phyloP scores from a whole-genome alignment of 2,329 filamentous ascomycete species.

The Hypoxylon sp. region DNA sequence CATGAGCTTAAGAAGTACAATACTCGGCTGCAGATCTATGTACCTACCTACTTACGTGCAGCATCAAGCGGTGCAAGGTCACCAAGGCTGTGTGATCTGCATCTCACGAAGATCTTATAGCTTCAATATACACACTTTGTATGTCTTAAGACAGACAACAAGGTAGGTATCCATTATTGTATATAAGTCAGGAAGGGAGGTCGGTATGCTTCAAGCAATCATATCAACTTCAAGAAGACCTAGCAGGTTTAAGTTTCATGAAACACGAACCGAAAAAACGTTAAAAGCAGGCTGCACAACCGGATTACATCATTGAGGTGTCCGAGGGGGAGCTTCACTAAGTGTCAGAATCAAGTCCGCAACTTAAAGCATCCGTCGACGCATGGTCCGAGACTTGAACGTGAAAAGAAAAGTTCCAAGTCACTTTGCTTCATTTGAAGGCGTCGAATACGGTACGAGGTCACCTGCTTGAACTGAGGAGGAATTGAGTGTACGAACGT shows the following conservation, averaged over 20 bases:
- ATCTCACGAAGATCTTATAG: slow-evolving; percentile 5
- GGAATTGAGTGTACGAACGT: too few relatives aligned
- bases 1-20: slow-evolving; percentile 7
- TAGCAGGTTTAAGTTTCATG: slow-evolving; percentile 15
- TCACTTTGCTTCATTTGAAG: too few relatives aligned
- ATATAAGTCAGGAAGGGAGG: too few relatives aligned
- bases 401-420: too few relatives aligned
- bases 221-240: slow-evolving; percentile 1
- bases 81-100: slow-evolving; percentile 3
- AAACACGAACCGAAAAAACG: slow-evolving; percentile 5
- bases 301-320: slow-evolving; percentile 10
- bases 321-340: slow-evolving; percentile 3
- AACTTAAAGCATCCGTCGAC: slow-evolving; percentile 15
- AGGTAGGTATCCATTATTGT: too few relatives aligned
- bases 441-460: background rate
- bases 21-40: slow-evolving; percentile 6
- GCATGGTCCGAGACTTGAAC: slow-evolving; percentile 6
- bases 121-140: background rate
- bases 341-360: background rate
- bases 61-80: slow-evolving; percentile 3
- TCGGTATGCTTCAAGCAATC: too few relatives aligned
- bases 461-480: too few relatives aligned
- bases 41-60: too few relatives aligned
- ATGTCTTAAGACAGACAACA: background rate
- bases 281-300: slow-evolving; percentile 18